A percentile compares a stretch with the other conserved stretches of the same genome.
phyloP scores from a whole-genome alignment of 2,329 filamentous ascomycete genomes.

The Aspergillus neotritici region DNA sequence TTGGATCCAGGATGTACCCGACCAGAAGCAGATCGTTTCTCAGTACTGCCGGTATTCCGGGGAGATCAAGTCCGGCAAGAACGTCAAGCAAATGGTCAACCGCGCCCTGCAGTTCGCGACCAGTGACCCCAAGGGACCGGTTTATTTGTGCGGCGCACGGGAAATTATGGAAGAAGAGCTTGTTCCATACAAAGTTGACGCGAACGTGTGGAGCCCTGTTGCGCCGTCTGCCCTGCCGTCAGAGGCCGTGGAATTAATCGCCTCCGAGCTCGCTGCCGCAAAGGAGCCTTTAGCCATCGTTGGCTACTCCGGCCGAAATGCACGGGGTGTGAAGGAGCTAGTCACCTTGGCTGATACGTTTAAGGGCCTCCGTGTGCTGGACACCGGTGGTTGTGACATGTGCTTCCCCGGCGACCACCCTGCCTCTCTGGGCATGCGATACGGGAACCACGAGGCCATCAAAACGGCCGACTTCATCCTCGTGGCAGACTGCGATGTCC shows the following conservation, averaged over 20 bases:
- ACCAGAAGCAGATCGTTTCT: slow-evolving; percentile 71
- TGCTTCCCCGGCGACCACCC: slow-evolving; percentile 45
- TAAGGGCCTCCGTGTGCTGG: slow-evolving; percentile 46
- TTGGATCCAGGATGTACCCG: slow-evolving; percentile 78
- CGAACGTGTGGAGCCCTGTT: slow-evolving; percentile 65
- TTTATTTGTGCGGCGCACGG: slow-evolving; percentile 70
- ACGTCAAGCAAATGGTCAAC: slow-evolving; percentile 85
- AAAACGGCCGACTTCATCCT: slow-evolving; percentile 75
- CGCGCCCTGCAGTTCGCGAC: slow-evolving; percentile 76
- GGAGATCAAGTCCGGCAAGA: slow-evolving; percentile 77
- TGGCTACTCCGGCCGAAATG: slow-evolving; percentile 47
- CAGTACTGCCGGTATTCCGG: slow-evolving; percentile 82
- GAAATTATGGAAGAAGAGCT: slow-evolving; percentile 86
- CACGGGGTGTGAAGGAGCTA: slow-evolving; percentile 39
- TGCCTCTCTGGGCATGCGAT: slow-evolving; percentile 64
- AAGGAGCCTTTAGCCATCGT: slow-evolving; percentile 47
- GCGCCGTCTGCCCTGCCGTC: slow-evolving; percentile 58
- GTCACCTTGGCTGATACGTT: slow-evolving; percentile 45
- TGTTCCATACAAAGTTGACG: slow-evolving; percentile 62
- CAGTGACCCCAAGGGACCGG: slow-evolving; percentile 70
- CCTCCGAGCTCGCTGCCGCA: slow-evolving; percentile 41
- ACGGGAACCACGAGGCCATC: slow-evolving; percentile 68
- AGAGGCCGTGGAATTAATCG: slow-evolving; percentile 42
- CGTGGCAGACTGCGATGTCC: slow-evolving; percentile 83
- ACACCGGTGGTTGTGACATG: slow-evolving; percentile 51